Evolutionary conservation across 306 rosid genomes (phyloP), one percentile per base, ranked within the genome.

Genomic region (Casuarina cunninghamiana): DNA sequence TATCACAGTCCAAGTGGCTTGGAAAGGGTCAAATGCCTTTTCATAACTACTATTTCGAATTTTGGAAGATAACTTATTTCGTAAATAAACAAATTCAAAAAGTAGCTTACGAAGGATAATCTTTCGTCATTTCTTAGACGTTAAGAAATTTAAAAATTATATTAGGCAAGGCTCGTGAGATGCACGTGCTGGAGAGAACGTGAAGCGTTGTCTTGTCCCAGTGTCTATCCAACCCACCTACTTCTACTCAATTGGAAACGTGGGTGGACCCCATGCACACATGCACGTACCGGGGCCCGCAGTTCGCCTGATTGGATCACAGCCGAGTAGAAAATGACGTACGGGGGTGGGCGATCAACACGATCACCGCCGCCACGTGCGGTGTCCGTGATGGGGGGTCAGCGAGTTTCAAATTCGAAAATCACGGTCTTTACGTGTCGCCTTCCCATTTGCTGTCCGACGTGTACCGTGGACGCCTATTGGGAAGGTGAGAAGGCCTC

Each of bases 291-390:
- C 48, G 50, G 74, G 74, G 41, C 77, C 77, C 66, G 62, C 53
- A 7, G 35, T 54, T 32, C 19, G 8, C 5, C n/a, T 43, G n/a
- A 19, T 50, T 48, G 51, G 63, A 53, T 49, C 76, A 17, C 68
- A 61, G 17, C 13, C 13, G 8, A 19, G 32, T 2, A 55, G 42
- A 37, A 11, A 12, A 61, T 2, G 16, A 10, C 15, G 0, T 5
- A 10, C 51, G 35, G 5, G 66, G 32, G 39, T 32, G 48, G 62
- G 10, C 26, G 48, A 4, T 26, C 49, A 39, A n/a, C 84, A 17
- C 57, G 57, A 74, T 80, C 80, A 45, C 55, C 84, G 85, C 85
- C 77, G 85, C 82, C 85, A 84, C 87, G 84, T 84, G 87, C 83
- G 83, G 54, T 81, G 80, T 80, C 71, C 3, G 4, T 1, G 21